Evolutionary conservation across 2,329 filamentous ascomycete species (phyloP), one percentile per base, ranked within the genome.

Genomic region (Davidsoniella neocaledoniae): DNA sequence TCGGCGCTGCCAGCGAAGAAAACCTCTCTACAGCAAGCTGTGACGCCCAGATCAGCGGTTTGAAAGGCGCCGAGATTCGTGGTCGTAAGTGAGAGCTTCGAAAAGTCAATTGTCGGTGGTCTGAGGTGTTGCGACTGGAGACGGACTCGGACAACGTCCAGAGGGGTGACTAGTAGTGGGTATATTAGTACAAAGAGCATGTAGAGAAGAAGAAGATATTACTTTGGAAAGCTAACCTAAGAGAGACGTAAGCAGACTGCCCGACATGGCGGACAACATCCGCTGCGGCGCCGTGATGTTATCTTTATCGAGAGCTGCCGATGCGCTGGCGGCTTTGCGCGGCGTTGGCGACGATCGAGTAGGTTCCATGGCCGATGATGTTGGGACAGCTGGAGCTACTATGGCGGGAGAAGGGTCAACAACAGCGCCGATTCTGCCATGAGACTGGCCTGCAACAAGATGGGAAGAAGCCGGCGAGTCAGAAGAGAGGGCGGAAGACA

Each of bases 141-240:
- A 54, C 91, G 86, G 43, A 98, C 86, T 54, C 91, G 86, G 54
- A 98, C 91, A 55, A 98, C 91, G 61, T 98, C 91, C 48, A 98
- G 80, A 43, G 91, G 91, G 4, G 91, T 98, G 29, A 94, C 90
- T 93, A 56, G 7, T 51, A n/a, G 23, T 17, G 12, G 19, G 46
- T 5, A 4, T 36, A 25, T 54, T 52, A 52, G 50, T 12, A 46
- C 12, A 16, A 43, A n/a, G 5, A 25, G 16, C 10, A n/a, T 4
- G 23, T n/a, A 38, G 33, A 41, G 29, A 16, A 43, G 51, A 4
- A 4, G 21, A 43, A 26, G 5, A 26, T 16, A 9, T 37, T 29
- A 8, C 17, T 5, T 37, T 48, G 3, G 46, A 52, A 62, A 76
- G 56, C 26, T 8, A 72, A 94, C 88, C 86, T 40, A 96, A 74